Evolutionary conservation across 2,329 filamentous ascomycete genomes (phyloP).

Genomic region (Epichloe glyceriae): DNA sequence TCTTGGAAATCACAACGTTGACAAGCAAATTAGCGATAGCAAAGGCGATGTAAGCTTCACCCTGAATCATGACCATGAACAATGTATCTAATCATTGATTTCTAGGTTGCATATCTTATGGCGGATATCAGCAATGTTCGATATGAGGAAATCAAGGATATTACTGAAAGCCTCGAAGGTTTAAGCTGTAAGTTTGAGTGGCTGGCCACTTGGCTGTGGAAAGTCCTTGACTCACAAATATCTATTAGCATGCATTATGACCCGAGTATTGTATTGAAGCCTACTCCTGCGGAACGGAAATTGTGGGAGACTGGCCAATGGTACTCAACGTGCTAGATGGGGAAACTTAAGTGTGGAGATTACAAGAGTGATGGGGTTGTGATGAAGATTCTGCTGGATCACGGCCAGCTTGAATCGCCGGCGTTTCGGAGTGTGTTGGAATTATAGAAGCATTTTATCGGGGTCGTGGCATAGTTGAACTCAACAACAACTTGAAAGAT

Average conservation of each 20-base stretch:
- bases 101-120: constrained; percentile 81
- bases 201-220: not conserved
- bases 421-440: not conserved
- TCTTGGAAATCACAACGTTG: constrained; percentile 88
- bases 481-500: constrained; percentile 4
- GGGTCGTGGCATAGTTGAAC: constrained; percentile 1
- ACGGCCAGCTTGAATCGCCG: not conserved
- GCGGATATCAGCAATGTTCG: constrained; percentile 88
- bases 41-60: constrained; percentile 58
- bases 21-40: constrained; percentile 97
- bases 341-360: not conserved
- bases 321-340: constrained; percentile 2
- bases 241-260: constrained; percentile 28
- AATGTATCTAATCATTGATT: not conserved
- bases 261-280: constrained; percentile 31
- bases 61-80: not conserved
- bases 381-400: not conserved
- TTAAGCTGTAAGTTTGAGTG: constrained; percentile 54
- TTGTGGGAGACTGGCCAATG: not conserved
- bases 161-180: constrained; percentile 70
- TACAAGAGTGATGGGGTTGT: not conserved
- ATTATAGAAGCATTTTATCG: not conserved
- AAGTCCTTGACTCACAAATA: not conserved
- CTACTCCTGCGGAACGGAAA: not conserved
- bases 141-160: constrained; percentile 66